Evolutionary conservation across 1,139 yeast genomes (phyloP), one percentile per base, ranked within the genome.

Genomic region (Geotrichum australiense): DNA sequence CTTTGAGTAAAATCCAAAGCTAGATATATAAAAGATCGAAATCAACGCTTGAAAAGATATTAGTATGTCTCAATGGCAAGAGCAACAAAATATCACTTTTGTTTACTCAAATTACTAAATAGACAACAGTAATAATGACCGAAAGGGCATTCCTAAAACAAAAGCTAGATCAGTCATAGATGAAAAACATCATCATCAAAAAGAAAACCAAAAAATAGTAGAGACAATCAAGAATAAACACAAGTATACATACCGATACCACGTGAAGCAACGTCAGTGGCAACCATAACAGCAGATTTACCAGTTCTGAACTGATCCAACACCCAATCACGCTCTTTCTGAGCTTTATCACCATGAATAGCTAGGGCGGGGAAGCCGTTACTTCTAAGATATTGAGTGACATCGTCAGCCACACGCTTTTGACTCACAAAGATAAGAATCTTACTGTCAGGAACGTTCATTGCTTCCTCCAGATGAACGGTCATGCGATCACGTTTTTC

Each of bases 341-440:
- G 98, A 58, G 83, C 87, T 69, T 91, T 91, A 68, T 93, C 99
- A 72, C 99, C 99, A 64, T 91, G 98, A 61, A 91, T 87, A 59
- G 98, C 96, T 65, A 91, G 75, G 42, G 98, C 98, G 53, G 96
- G 96, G 95, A 96, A 91, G 50, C 98, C 98, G 59, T 91, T 97
- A 54, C 82, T 80, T 71, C 98, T 84, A 60, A 93, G 78, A 64
- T 78, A 86, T 54, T 78, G 75, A 35, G 98, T 91, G 57, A 91
- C 77, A 53, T 87, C 96, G 64, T 93, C 98, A 73, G 98, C 94
- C 53, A 84, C 82, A 73, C 96, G 86, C 76, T 91, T 93, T 41
- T 97, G 91, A 26, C 96, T 86, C 41, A 96, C 86, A 60, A 91
- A 91, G 51, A 91, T 74, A 61, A 91, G 77, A 54, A 80, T 72